phyloP scores from a whole-genome alignment of 2,329 filamentous ascomycete genomes.

The Xylaria sp. region DNA sequence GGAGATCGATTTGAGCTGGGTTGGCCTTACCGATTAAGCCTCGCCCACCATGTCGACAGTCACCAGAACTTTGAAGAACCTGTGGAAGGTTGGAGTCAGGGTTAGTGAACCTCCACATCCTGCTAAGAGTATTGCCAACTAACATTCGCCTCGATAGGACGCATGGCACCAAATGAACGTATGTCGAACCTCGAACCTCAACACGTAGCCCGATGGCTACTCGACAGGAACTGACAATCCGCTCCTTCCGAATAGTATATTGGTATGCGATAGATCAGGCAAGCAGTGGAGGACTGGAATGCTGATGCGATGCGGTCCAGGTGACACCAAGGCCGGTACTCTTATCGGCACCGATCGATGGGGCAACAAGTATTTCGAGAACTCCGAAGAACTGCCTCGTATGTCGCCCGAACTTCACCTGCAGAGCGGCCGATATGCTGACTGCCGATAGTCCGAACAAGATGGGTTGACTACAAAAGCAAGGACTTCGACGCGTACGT shows the following conservation, averaged over 20 bases:
- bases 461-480: slow-evolving; percentile 97
- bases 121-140: slow-evolving; percentile 52
- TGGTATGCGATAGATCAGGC: slow-evolving; percentile 52
- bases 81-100: slow-evolving; percentile 89
- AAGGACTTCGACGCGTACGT: slow-evolving; percentile 81
- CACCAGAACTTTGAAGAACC: slow-evolving; percentile 83
- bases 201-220: slow-evolving; percentile 42
- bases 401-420: slow-evolving; percentile 49
- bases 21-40: slow-evolving; percentile 26
- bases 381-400: slow-evolving; percentile 92
- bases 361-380: slow-evolving; percentile 99
- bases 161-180: slow-evolving; percentile 93
- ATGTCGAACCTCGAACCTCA: slow-evolving; percentile 55
- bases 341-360: slow-evolving; percentile 87
- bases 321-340: slow-evolving; percentile 94
- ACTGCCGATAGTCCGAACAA: slow-evolving; percentile 76
- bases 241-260: slow-evolving; percentile 60
- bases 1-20: slow-evolving; percentile 23
- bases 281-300: neutral
- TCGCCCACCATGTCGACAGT: slow-evolving; percentile 85
- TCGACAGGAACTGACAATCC: slow-evolving; percentile 41
- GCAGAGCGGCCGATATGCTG: slow-evolving; percentile 12
- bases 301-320: slow-evolving; percentile 57
- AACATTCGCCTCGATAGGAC: slow-evolving; percentile 67
- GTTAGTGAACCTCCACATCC: slow-evolving; percentile 56